phyloP scores from a whole-genome alignment of 306 rosid species.

The Styphnolobium japonicum region DNA sequence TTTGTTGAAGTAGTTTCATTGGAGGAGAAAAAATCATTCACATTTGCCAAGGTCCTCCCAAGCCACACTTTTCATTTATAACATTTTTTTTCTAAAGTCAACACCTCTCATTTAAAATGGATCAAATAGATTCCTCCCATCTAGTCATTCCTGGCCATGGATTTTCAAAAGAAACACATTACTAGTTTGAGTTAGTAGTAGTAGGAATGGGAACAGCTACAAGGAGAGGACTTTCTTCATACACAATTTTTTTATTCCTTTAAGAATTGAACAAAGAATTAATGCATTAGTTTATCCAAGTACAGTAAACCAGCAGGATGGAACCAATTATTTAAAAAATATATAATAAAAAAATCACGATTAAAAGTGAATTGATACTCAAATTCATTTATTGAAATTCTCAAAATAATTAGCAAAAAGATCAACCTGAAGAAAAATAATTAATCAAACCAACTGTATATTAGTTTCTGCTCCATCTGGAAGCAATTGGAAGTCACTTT shows the following conservation, averaged over 20 bases:
- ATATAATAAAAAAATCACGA: neutral
- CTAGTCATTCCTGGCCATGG: neutral
- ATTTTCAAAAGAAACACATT: neutral
- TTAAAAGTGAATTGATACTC: neutral
- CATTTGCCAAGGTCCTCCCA: neutral
- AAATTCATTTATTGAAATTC: neutral
- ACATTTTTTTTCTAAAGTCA: neutral
- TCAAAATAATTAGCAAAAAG: neutral
- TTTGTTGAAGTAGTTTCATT: neutral
- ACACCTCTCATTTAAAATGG: neutral
- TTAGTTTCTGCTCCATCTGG: neutral
- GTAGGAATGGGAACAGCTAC: neutral
- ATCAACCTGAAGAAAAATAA: neutral
- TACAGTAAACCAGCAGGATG: neutral
- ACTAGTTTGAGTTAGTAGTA: neutral
- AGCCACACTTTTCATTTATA: neutral
- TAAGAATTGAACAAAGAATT: neutral
- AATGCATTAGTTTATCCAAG: neutral
- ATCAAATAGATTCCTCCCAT: neutral
- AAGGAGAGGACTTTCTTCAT: neutral
- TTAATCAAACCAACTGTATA: neutral
- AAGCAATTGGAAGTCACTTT: neutral
- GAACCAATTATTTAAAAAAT: neutral
- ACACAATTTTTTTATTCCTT: neutral
- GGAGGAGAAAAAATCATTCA: neutral